Conservation (phyloP, 352 stramenopile genomes). For the Globisporangium nagaii region DNA sequence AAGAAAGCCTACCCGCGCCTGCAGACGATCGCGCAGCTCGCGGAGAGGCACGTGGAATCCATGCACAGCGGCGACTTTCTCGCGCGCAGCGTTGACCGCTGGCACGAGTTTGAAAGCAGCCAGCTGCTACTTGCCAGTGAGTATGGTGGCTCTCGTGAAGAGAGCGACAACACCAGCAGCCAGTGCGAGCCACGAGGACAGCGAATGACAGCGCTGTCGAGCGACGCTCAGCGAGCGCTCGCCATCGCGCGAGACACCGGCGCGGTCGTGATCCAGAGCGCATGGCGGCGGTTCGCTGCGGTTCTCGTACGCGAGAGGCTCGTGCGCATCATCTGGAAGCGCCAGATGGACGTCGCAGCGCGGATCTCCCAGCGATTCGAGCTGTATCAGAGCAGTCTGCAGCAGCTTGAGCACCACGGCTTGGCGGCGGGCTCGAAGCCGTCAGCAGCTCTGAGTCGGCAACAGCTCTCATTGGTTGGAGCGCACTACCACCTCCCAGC, state of each 20-base stretch:
- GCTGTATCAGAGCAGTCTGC: constrained; percentile 1
- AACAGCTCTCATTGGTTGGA: background rate
- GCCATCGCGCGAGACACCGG: constrained; percentile 23
- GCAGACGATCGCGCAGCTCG: constrained; percentile 41
- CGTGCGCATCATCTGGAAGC: constrained; percentile 23
- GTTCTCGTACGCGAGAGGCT: constrained; percentile 17
- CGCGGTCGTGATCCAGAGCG: constrained; percentile 45
- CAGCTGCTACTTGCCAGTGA: background rate
- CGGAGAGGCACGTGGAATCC: constrained; percentile 23
- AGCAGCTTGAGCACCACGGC: background rate
- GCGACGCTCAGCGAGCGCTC: constrained; percentile 16
- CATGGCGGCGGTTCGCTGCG: constrained; percentile 32
- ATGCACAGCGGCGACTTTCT: constrained; percentile 45
- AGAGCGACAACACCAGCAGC: background rate
- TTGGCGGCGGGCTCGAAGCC: background rate
- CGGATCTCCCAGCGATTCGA: constrained; percentile 20
- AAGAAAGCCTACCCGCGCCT: constrained; percentile 21
- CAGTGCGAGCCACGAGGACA: background rate
- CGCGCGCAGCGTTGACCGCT: constrained; percentile 33
- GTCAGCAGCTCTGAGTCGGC: background rate
- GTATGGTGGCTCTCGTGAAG: background rate
- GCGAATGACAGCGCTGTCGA: background rate
- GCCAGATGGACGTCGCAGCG: constrained; percentile 34
- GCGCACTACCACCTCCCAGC: constrained; percentile 30
- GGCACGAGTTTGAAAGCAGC: constrained; percentile 20